Percentiles rank a stretch among this genome's conserved stretches.
Evolutionary conservation across 116 monocot species (phyloP).

Genomic region (Cymodocea nodosa): DNA sequence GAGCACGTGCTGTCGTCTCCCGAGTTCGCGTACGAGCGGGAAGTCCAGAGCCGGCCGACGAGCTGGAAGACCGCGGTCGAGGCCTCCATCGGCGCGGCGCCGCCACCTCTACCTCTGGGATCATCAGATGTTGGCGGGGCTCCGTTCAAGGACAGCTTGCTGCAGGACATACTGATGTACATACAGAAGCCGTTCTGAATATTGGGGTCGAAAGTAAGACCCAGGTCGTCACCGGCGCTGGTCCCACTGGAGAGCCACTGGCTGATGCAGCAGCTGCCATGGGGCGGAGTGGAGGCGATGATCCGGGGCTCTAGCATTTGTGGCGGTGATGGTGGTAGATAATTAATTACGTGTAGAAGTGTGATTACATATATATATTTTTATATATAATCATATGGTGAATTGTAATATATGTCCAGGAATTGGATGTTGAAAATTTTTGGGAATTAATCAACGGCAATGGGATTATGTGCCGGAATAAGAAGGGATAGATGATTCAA

Average conservation of each 20-base stretch:
- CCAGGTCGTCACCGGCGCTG: not conserved
- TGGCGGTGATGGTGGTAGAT: not conserved
- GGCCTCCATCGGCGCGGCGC: not conserved
- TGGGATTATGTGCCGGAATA: no score
- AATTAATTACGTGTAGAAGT: no score
- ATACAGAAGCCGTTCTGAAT: constrained; percentile 52
- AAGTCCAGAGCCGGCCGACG: constrained; percentile 59
- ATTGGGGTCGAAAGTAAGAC: not conserved
- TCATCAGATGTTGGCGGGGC: constrained; percentile 2
- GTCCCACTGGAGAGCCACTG: not conserved
- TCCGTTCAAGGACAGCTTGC: constrained; percentile 23
- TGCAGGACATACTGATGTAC: constrained; percentile 60
- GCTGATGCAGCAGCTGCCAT: not conserved
- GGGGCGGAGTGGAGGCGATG: constrained; percentile 1
- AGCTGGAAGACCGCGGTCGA: constrained; percentile 9
- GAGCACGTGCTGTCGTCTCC: constrained; percentile 53
- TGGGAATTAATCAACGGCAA: no score
- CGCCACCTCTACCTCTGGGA: constrained; percentile 13
- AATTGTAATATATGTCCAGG: no score
- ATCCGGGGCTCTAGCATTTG: not conserved
- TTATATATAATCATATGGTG: no score
- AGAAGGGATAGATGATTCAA: no score
- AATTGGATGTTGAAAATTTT: no score
- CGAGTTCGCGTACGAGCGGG: constrained; percentile 11
- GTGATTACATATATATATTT: no score